A percentile compares a stretch with the other conserved stretches of the same genome.
Conservation (phyloP, 441 rosid genomes). For the Sinapis alba region DNA sequence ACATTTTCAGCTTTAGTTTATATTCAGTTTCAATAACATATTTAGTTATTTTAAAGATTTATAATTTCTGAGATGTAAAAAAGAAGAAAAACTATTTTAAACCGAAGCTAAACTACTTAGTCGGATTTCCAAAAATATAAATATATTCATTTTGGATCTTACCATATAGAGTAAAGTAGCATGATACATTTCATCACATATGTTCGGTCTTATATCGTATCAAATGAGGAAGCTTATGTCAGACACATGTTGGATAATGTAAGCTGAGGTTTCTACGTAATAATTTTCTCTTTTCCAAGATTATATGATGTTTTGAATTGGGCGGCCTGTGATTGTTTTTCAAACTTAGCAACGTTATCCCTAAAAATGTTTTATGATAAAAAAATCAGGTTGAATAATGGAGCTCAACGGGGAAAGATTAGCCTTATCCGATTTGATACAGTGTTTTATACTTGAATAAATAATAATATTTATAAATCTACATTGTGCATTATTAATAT, state of each 20-base stretch:
- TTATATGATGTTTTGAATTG: not conserved
- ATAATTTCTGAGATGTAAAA: not conserved
- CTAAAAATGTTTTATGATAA: not conserved
- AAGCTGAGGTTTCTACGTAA: not conserved
- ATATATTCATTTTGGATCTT: not conserved
- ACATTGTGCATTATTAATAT: not conserved
- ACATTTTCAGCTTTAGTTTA: not conserved
- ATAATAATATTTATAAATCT: not conserved
- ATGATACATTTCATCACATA: constrained; percentile 1
- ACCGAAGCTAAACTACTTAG: not conserved
- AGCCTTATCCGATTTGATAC: constrained; percentile 1
- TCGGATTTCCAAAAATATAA: not conserved
- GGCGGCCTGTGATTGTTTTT: not conserved
- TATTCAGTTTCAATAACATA: not conserved
- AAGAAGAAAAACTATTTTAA: not conserved
- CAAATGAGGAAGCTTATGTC: constrained; percentile 4
- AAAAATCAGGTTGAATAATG: not conserved
- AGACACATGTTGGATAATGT: constrained; percentile 13
- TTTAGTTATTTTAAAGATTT: not conserved
- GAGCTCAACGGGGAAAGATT: not conserved
- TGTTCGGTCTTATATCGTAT: constrained; percentile 19
- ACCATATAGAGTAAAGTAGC: constrained; percentile 1
- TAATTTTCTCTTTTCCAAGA: not conserved
- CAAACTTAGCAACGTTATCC: constrained; percentile 1
- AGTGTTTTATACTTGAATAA: not conserved